phyloP scores from a whole-genome alignment of 306 rosid genomes.

The Alnus rubra region DNA sequence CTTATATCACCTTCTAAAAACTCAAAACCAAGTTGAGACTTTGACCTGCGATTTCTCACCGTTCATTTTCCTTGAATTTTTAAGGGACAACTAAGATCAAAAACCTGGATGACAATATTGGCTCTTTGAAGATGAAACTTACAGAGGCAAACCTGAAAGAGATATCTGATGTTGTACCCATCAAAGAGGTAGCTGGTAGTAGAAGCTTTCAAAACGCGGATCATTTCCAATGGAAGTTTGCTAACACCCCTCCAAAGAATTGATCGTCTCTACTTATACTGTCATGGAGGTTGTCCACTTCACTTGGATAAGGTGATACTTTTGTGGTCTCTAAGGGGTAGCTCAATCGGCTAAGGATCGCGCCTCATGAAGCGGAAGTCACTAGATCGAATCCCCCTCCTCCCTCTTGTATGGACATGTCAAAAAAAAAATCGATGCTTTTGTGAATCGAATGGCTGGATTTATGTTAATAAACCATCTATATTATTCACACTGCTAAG shows the following conservation, averaged over 20 bases:
- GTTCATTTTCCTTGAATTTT: neutral
- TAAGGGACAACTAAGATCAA: constrained; percentile 64
- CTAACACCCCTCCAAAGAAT: constrained; percentile 55
- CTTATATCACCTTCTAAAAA: neutral
- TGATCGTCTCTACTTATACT: constrained; percentile 8
- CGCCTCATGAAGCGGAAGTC: too few relatives aligned
- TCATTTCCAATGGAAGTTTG: constrained; percentile 38
- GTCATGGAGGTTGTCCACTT: neutral
- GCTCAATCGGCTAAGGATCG: too few relatives aligned
- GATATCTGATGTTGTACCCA: constrained; percentile 47
- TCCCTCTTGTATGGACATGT: too few relatives aligned
- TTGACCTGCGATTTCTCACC: neutral
- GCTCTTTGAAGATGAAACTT: constrained; percentile 51
- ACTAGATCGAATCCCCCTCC: too few relatives aligned
- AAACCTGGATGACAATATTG: constrained; percentile 61
- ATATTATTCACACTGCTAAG: neutral
- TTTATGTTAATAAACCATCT: neutral
- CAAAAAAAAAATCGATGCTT: too few relatives aligned
- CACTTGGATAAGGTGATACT: neutral
- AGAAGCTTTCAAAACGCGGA: constrained; percentile 8
- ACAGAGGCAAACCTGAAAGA: constrained; percentile 43
- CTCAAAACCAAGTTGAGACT: neutral
- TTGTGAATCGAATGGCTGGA: neutral
- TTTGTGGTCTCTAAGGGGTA: neutral
- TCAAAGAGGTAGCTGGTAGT: constrained; percentile 53